A percentile compares a stretch with the other conserved stretches of the same genome.
Evolutionary conservation across 768 basidiomycete species (phyloP).

Genomic region (Lentinula lateritia): DNA sequence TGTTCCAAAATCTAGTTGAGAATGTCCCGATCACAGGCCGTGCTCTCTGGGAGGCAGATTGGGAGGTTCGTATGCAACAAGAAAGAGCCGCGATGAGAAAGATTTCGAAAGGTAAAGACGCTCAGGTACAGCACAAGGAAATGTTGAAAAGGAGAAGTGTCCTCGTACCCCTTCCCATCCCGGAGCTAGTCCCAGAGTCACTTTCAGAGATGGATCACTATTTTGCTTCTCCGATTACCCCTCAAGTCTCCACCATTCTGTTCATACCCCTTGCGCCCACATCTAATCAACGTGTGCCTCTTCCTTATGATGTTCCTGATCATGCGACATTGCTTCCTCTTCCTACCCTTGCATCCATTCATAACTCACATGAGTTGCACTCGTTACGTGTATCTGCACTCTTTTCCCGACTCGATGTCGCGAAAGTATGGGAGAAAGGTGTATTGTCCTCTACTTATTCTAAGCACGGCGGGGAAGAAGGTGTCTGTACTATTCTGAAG

Average conservation of each 20-base stretch:
- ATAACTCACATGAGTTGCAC: conserved; percentile 49
- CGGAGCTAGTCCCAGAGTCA: conserved; percentile 18
- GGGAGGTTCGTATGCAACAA: conserved; percentile 52
- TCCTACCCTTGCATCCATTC: conserved; percentile 43
- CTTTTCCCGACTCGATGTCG: conserved; percentile 66
- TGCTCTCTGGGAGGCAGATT: conserved; percentile 70
- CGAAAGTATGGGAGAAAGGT: conserved; percentile 60
- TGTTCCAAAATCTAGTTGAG: conserved; percentile 76
- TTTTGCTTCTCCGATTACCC: conserved; percentile 37
- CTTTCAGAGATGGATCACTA: conserved; percentile 50
- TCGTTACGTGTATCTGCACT: conserved; percentile 60
- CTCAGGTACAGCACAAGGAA: conserved; percentile 23
- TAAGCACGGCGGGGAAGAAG: conserved; percentile 29
- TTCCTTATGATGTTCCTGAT: conserved; percentile 27
- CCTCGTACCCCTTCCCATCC: background rate
- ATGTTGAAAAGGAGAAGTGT: conserved; percentile 24
- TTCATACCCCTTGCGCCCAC: conserved; percentile 76
- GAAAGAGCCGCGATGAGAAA: conserved; percentile 28
- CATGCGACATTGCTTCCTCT: conserved; percentile 47
- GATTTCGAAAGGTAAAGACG: conserved; percentile 17
- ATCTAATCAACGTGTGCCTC: conserved; percentile 59
- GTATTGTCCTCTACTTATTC: conserved; percentile 62
- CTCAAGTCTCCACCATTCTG: conserved; percentile 56
- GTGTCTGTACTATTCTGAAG: conserved; percentile 59
- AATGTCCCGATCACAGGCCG: conserved; percentile 76